Evolutionary conservation across 768 basidiomycete species (phyloP).

Genomic region (Russula sp.): DNA sequence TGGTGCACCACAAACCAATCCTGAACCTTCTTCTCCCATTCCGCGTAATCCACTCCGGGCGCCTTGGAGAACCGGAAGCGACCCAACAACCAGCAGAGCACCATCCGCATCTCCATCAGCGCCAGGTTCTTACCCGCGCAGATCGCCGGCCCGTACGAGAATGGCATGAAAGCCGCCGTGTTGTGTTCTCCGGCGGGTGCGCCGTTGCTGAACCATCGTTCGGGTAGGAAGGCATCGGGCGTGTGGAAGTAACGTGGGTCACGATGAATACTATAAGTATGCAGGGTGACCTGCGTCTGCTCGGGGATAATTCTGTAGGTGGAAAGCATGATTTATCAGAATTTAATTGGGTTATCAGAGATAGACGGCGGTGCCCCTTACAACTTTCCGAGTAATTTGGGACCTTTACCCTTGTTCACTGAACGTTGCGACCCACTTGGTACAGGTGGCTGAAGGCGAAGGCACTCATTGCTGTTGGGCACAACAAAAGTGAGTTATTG

Average conservation of each 20-base stretch:
- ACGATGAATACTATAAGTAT: conserved; percentile 19
- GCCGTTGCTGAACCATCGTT: conserved; percentile 10
- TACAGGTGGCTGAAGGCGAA: not conserved
- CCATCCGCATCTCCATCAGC: conserved; percentile 35
- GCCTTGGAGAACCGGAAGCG: conserved; percentile 27
- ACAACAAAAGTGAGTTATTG: not conserved
- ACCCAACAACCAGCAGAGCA: conserved; percentile 32
- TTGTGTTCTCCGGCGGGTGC: conserved; percentile 23
- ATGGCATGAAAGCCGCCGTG: conserved; percentile 35
- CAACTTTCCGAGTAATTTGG: not conserved
- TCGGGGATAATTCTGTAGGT: conserved; percentile 12
- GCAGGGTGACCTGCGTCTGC: conserved; percentile 14
- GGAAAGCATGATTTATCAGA: not conserved
- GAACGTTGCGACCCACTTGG: not conserved
- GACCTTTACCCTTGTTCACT: not conserved
- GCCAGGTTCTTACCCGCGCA: conserved; percentile 41
- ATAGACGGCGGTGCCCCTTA: not conserved
- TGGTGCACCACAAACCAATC: conserved; percentile 17
- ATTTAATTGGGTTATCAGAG: not conserved
- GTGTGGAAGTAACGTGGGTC: conserved; percentile 14
- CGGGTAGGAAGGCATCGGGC: conserved; percentile 16
- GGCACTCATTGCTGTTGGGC: not conserved
- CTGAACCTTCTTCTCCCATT: conserved; percentile 6
- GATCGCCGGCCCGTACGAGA: conserved; percentile 36
- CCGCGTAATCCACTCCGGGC: not conserved